These are phyloP conservation scores for Hypericum androsaemum DNA, from an alignment of 345 rosid species.

Conservation along the genomic window DNA sequence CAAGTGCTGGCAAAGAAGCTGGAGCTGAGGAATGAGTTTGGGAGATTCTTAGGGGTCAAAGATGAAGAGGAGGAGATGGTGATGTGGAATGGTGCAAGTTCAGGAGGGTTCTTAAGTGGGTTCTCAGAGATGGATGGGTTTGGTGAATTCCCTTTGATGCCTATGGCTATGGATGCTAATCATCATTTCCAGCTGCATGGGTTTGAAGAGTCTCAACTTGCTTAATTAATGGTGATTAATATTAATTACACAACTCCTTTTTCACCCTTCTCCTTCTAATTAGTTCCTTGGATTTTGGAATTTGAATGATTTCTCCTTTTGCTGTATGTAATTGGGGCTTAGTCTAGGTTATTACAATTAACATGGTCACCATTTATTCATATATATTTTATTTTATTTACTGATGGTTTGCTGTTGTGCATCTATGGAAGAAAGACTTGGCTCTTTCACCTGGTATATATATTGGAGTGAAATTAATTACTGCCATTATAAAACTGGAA, in stretches of 20 bases:
- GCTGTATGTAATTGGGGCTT: not conserved
- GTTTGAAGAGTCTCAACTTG: slow-evolving; percentile 29
- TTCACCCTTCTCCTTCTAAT: not conserved
- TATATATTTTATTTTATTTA: too few species aligned
- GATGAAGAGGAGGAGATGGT: slow-evolving; percentile 18
- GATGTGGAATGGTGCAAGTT: slow-evolving; percentile 21
- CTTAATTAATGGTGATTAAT: not conserved
- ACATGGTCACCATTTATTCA: too few species aligned
- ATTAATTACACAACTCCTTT: too few species aligned
- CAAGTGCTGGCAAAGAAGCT: slow-evolving; percentile 9
- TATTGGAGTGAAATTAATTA: too few species aligned
- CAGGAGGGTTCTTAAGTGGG: slow-evolving; percentile 43
- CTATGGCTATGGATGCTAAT: slow-evolving; percentile 24
- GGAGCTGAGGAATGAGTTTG: slow-evolving; percentile 23
- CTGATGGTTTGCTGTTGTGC: too few species aligned
- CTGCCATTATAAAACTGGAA: too few species aligned
- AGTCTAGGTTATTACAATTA: too few species aligned
- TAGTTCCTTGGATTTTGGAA: too few species aligned
- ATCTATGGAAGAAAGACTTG: too few species aligned
- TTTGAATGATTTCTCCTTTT: not conserved
- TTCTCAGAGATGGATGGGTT: slow-evolving; percentile 66
- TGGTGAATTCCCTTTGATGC: slow-evolving; percentile 43
- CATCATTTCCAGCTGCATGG: slow-evolving; percentile 17
- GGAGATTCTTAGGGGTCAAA: slow-evolving; percentile 15
- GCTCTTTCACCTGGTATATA: too few species aligned